Conservation (phyloP, 257 asterid genomes). For the Nicotiana benthamiana region DNA sequence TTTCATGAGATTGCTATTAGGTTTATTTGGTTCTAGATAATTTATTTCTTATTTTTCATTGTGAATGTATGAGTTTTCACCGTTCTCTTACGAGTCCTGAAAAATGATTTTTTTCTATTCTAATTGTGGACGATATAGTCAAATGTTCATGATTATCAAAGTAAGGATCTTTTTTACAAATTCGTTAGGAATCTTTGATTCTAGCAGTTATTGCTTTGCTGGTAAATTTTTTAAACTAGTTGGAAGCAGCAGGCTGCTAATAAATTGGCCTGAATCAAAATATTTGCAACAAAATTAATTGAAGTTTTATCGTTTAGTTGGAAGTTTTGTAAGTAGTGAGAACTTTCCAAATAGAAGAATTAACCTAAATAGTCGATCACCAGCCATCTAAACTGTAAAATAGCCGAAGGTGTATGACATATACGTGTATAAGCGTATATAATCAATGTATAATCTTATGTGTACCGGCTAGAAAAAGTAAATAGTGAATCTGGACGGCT, state of each 20-base stretch:
- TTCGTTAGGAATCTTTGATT: not conserved
- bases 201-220: not conserved
- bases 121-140: not conserved
- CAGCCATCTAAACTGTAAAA: no score
- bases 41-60: no score
- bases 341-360: not conserved
- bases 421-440: no score
- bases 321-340: not conserved
- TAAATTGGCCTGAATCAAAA: not conserved
- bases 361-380: no score
- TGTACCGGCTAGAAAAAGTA: no score
- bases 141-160: not conserved
- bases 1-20: not conserved
- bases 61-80: not conserved
- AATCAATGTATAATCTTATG: no score
- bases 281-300: not conserved
- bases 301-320: not conserved
- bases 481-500: no score
- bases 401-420: no score
- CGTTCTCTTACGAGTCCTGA: not conserved
- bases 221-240: not conserved
- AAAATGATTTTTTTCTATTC: not conserved
- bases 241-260: not conserved
- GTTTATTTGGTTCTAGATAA: not conserved
- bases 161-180: not conserved